These are phyloP conservation scores for Penicilliopsis zonata DNA, from an alignment of 495 filamentous ascomycete genomes.

Conservation along the genomic window DNA sequence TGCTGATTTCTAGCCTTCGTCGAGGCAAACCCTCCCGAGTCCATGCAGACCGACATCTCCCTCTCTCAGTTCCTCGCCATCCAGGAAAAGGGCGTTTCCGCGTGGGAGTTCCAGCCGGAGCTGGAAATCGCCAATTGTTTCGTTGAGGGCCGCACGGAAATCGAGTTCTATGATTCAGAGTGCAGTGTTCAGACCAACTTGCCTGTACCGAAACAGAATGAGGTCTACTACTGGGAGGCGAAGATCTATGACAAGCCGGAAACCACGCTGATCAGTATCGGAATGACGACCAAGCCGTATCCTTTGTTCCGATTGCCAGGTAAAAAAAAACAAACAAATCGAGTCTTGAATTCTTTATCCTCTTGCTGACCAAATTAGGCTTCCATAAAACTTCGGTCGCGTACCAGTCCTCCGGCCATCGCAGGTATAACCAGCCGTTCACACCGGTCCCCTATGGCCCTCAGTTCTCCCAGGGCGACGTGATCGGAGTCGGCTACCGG, in stretches of 20 bases:
- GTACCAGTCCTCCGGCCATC: conserved; percentile 75
- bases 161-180: conserved; percentile 96
- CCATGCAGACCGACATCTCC: conserved; percentile 90
- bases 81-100: conserved; percentile 96
- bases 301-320: conserved; percentile 88
- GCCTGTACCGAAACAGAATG: conserved; percentile 95
- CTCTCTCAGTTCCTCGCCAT: conserved; percentile 95
- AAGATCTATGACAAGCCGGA: conserved; percentile 98
- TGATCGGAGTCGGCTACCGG: conserved; percentile 90
- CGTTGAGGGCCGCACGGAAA: conserved; percentile 89
- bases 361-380: conserved; percentile 41
- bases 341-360: too few species aligned
- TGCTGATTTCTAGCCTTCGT: conserved; percentile 61
- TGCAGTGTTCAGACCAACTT: conserved; percentile 96
- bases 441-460: conserved; percentile 66
- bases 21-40: conserved; percentile 90
- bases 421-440: conserved; percentile 90
- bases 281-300: conserved; percentile 93
- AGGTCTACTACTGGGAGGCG: conserved; percentile 98
- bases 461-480: conserved; percentile 78
- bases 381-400: conserved; percentile 86
- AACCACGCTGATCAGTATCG: conserved; percentile 69
- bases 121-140: conserved; percentile 98
- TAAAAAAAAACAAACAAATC: conserved; percentile 22
- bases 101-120: conserved; percentile 98